Conservation (phyloP, 202 grass and related monocot species). For the Carex sylvatica region DNA sequence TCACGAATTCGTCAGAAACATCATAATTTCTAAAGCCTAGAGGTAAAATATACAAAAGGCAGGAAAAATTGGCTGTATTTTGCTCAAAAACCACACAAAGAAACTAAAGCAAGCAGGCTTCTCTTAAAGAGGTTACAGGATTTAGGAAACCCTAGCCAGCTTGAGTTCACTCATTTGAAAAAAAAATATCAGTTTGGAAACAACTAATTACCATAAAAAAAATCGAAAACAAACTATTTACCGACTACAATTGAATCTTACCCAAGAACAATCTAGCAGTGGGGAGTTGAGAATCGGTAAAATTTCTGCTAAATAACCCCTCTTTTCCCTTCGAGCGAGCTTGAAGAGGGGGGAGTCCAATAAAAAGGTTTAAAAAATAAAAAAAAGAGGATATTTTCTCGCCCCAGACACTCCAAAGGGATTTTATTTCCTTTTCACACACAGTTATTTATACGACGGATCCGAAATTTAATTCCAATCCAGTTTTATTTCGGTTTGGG, state of each 20-base stretch:
- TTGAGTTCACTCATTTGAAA: background rate
- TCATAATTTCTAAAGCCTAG: constrained; percentile 1
- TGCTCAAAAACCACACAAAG: background rate
- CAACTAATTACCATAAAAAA: background rate
- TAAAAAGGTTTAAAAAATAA: constrained; percentile 7
- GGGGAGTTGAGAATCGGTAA: background rate
- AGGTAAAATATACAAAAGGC: background rate
- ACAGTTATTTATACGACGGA: constrained; percentile 18
- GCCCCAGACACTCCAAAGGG: constrained; percentile 9
- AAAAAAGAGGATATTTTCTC: constrained; percentile 20
- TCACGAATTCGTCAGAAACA: background rate
- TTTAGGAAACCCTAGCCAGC: constrained; percentile 15
- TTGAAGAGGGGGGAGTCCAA: background rate
- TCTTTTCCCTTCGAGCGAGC: background rate
- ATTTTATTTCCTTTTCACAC: constrained; percentile 2
- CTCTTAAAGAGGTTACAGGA: background rate
- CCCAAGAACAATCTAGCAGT: background rate
- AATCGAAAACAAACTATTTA: background rate
- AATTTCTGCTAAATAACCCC: constrained; percentile 1
- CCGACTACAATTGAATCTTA: background rate
- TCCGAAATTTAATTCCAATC: constrained; percentile 21
- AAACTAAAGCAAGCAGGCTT: background rate
- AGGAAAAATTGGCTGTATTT: background rate
- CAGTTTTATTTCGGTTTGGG: constrained; percentile 10
- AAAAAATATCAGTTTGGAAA: background rate